Conservation (phyloP, 2,329 filamentous ascomycete genomes). For the Curvularia hawaiiensis region DNA sequence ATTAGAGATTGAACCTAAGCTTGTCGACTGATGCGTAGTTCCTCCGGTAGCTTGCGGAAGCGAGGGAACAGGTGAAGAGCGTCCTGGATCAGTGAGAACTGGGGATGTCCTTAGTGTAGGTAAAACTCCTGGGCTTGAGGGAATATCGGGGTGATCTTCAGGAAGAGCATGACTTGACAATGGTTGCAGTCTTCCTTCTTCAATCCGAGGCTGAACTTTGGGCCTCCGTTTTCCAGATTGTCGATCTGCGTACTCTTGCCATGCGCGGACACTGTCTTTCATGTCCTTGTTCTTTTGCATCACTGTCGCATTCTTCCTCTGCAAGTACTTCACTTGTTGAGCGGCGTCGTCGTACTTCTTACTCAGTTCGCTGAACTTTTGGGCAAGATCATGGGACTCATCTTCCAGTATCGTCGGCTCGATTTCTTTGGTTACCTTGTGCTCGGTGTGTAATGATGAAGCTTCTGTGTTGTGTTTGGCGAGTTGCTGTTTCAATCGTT, state of each 20-base stretch:
- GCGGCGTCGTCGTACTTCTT: conserved; percentile 36
- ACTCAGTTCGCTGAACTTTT: conserved; percentile 41
- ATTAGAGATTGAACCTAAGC: neutral
- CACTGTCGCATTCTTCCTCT: conserved; percentile 40
- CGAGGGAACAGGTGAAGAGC: conserved; percentile 27
- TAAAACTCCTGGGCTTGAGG: conserved; percentile 32
- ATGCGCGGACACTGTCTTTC: conserved; percentile 47
- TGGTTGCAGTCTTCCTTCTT: conserved; percentile 12
- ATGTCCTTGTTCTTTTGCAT: conserved; percentile 47
- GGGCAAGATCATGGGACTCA: conserved; percentile 35
- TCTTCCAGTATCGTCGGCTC: conserved; percentile 17
- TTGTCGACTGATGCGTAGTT: neutral
- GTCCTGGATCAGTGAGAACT: conserved; percentile 15
- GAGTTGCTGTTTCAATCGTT: conserved; percentile 10
- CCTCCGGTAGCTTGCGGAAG: conserved; percentile 7
- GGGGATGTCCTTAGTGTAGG: conserved; percentile 23
- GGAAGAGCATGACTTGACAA: conserved; percentile 14
- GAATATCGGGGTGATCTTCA: conserved; percentile 18
- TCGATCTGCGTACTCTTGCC: conserved; percentile 45
- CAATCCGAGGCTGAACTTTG: conserved; percentile 20
- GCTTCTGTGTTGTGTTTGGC: conserved; percentile 3
- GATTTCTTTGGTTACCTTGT: conserved; percentile 1
- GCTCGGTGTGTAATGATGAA: neutral
- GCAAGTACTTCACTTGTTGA: conserved; percentile 39
- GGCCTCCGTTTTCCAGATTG: conserved; percentile 32